phyloP scores from a whole-genome alignment of 2,329 filamentous ascomycete species.

The Daldinia sp. region DNA sequence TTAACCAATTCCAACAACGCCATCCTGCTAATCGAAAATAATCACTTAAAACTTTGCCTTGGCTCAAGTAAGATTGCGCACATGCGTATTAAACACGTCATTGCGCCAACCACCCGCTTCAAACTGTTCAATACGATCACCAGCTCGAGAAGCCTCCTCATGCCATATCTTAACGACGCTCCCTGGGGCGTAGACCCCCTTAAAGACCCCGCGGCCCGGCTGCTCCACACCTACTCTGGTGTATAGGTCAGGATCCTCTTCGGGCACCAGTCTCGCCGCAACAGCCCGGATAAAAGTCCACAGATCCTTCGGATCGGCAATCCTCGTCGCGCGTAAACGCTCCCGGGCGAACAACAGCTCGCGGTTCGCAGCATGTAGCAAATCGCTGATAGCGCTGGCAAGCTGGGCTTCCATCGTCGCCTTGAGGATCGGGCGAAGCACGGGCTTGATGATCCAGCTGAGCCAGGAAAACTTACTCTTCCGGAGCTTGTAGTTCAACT shows the following conservation, averaged over 20 bases:
- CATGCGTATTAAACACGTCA: slow-evolving; percentile 75
- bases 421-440: slow-evolving; percentile 83
- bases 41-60: neutral
- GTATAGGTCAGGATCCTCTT: slow-evolving; percentile 81
- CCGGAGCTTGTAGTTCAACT: slow-evolving; percentile 81
- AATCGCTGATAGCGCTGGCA: slow-evolving; percentile 75
- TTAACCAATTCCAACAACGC: slow-evolving; percentile 17
- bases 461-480: slow-evolving; percentile 82
- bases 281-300: slow-evolving; percentile 87
- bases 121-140: slow-evolving; percentile 80
- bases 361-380: slow-evolving; percentile 80
- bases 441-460: slow-evolving; percentile 85
- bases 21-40: neutral
- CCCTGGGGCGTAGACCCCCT: slow-evolving; percentile 86
- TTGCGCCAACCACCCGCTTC: slow-evolving; percentile 83
- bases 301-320: slow-evolving; percentile 82
- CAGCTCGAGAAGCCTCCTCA: slow-evolving; percentile 77
- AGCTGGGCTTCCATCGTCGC: slow-evolving; percentile 81
- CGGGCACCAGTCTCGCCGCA: slow-evolving; percentile 77
- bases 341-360: slow-evolving; percentile 90
- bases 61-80: slow-evolving; percentile 39
- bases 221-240: slow-evolving; percentile 75
- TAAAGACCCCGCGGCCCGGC: slow-evolving; percentile 73
- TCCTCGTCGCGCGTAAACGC: slow-evolving; percentile 84
- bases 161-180: slow-evolving; percentile 93